A percentile compares a stretch with the other conserved stretches of the same genome.
phyloP scores from a whole-genome alignment of 306 rosid genomes.

The Mucuna pruriens region DNA sequence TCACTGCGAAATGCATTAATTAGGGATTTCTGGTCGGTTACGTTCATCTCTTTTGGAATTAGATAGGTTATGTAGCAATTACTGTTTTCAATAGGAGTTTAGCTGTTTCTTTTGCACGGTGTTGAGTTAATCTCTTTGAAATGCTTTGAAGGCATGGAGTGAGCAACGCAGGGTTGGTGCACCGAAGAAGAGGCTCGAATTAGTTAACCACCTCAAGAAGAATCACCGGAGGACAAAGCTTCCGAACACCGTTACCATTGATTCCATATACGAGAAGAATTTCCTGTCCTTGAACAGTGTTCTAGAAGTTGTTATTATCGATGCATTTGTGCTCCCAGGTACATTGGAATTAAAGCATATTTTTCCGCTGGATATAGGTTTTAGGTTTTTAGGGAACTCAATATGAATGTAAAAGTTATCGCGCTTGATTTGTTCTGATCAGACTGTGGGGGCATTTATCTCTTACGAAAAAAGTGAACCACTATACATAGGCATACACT shows the following conservation, averaged over 20 bases:
- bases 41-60: not conserved
- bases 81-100: not conserved
- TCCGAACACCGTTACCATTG: slow-evolving; percentile 78
- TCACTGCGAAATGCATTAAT: not conserved
- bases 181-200: slow-evolving; percentile 76
- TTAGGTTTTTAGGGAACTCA: not conserved
- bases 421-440: not conserved
- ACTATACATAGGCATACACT: not conserved
- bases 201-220: slow-evolving; percentile 57
- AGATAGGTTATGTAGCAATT: not conserved
- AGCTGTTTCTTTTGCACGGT: not conserved
- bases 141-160: slow-evolving; percentile 76
- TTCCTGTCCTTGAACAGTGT: slow-evolving; percentile 77
- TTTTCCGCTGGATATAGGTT: not conserved
- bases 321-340: slow-evolving; percentile 90
- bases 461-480: not conserved
- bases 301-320: slow-evolving; percentile 73
- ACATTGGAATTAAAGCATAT: slow-evolving; percentile 2
- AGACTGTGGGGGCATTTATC: not conserved
- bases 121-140: too few relatives aligned
- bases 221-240: slow-evolving; percentile 67
- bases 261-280: slow-evolving; percentile 78
- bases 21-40: not conserved
- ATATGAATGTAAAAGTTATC: not conserved
- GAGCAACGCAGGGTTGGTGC: slow-evolving; percentile 76